Percentiles rank a stretch among this genome's conserved stretches.
Evolutionary conservation across 2,329 filamentous ascomycete species (phyloP).

Genomic region (Aspergillus cejpii): DNA sequence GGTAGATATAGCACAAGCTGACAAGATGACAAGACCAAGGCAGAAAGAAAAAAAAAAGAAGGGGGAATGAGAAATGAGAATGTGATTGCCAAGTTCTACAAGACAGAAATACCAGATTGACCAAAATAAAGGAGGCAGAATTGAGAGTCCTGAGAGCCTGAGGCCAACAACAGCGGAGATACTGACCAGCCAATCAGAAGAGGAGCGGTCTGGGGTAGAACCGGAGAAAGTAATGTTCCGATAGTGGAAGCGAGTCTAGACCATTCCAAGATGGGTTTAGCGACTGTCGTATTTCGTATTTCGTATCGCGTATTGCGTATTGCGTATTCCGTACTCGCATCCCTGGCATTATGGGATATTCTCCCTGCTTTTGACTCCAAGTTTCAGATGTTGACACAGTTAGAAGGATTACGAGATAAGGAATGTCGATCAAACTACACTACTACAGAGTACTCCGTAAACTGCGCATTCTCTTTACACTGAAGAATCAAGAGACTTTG

Average conservation of each 20-base stretch:
- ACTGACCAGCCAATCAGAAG: conserved; percentile 7
- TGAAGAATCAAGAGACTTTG: no score
- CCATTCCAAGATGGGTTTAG: background rate
- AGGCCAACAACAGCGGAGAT: conserved; percentile 13
- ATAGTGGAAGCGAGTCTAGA: conserved; percentile 4
- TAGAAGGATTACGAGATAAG: no score
- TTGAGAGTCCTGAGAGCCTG: conserved; percentile 12
- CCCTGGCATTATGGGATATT: background rate
- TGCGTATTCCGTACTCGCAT: background rate
- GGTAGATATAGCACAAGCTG: background rate
- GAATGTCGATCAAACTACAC: no score
- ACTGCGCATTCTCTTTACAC: no score
- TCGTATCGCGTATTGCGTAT: background rate
- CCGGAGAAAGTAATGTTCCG: conserved; percentile 5
- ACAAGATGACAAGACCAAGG: background rate
- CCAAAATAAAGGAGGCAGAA: conserved; percentile 21
- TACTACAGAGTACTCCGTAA: no score
- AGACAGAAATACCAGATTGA: conserved; percentile 1
- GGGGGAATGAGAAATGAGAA: conserved; percentile 1
- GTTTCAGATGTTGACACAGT: no score
- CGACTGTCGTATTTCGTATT: no score
- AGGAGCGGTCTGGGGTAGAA: conserved; percentile 10
- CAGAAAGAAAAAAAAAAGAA: conserved; percentile 1
- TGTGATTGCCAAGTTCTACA: conserved; percentile 3
- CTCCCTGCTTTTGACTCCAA: background rate